A percentile compares a stretch with the other conserved stretches of the same genome.
Evolutionary conservation across 345 rosid species (phyloP).

Genomic region (Moricandia arvensis): DNA sequence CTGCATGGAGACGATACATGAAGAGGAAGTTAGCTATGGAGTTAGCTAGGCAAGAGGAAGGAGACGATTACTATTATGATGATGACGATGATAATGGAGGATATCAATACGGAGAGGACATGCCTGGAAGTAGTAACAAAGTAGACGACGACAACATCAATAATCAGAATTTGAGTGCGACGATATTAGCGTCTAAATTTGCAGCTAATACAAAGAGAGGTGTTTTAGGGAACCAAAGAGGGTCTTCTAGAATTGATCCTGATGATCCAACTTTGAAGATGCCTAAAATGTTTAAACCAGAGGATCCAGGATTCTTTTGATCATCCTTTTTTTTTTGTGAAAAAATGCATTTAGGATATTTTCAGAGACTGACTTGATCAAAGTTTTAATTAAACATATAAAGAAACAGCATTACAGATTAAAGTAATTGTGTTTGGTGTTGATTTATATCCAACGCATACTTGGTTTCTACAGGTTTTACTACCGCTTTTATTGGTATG

Average conservation of each 20-base stretch:
- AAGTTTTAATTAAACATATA: neutral
- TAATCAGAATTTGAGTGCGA: conserved; percentile 51
- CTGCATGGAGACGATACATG: conserved; percentile 65
- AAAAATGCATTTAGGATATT: neutral
- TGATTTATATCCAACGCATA: neutral
- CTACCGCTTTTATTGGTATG: neutral
- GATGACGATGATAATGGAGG: conserved; percentile 15
- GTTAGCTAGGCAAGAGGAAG: conserved; percentile 60
- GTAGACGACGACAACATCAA: conserved; percentile 21
- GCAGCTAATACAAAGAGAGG: conserved; percentile 62
- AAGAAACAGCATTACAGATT: neutral
- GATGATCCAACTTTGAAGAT: conserved; percentile 61
- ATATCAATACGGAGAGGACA: conserved; percentile 11
- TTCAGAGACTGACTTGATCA: neutral
- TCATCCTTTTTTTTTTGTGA: neutral
- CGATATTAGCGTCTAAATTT: conserved; percentile 65
- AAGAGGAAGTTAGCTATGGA: conserved; percentile 67
- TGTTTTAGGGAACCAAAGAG: conserved; percentile 39
- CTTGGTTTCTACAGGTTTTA: conserved; percentile 11
- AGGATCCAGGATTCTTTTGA: conserved; percentile 66
- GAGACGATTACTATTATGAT: conserved; percentile 28
- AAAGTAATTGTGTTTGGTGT: neutral
- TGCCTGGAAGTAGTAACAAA: conserved; percentile 16
- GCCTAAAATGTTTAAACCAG: conserved; percentile 86
- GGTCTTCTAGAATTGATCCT: conserved; percentile 38